Evolutionary conservation across 768 basidiomycete species (phyloP).

Genomic region (Suillus decipiens): DNA sequence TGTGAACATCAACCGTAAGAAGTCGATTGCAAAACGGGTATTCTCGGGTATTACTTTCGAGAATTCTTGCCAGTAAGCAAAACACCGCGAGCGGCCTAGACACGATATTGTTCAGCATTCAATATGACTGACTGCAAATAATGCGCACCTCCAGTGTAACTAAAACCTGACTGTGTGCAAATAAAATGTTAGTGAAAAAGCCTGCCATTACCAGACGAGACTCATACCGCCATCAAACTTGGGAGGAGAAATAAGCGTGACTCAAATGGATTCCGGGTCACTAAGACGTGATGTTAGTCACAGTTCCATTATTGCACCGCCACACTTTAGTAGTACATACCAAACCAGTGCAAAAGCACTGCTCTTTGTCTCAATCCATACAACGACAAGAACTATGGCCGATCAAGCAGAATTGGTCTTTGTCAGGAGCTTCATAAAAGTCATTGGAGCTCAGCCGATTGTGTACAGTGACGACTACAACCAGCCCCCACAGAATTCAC

Average conservation of each 20-base stretch:
- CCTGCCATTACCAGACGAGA: background rate
- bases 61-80: constrained; percentile 92
- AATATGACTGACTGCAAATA: background rate
- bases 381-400: constrained; percentile 40
- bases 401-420: constrained; percentile 64
- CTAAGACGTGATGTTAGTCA: background rate
- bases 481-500: constrained; percentile 62
- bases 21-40: constrained; percentile 5
- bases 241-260: constrained; percentile 21
- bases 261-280: constrained; percentile 20
- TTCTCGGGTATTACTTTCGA: constrained; percentile 49
- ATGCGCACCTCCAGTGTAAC: constrained; percentile 59
- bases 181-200: constrained; percentile 16
- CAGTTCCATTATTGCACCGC: constrained; percentile 6
- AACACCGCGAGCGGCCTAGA: constrained; percentile 82
- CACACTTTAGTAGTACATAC: background rate
- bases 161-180: constrained; percentile 58
- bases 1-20: constrained; percentile 31
- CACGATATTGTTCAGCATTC: background rate
- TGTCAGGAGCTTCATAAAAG: constrained; percentile 63
- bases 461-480: constrained; percentile 75
- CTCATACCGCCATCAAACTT: constrained; percentile 41
- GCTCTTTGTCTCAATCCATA: constrained; percentile 5
- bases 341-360: background rate
- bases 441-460: constrained; percentile 66